A percentile compares a stretch with the other conserved stretches of the same genome.
phyloP scores from a whole-genome alignment of 306 rosid species.

The Trifolium fragiferum region DNA sequence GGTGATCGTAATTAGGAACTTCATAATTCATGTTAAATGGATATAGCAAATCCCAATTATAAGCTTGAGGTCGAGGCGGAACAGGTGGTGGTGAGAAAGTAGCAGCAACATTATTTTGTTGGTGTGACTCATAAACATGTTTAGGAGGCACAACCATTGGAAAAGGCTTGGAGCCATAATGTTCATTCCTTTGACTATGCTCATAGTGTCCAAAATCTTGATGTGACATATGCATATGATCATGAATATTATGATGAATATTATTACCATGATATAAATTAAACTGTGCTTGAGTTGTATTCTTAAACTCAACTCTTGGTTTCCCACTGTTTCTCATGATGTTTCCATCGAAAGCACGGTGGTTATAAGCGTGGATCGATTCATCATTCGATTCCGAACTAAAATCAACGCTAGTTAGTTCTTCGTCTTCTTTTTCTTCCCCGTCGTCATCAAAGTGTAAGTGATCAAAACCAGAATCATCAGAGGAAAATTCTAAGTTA shows the following conservation, averaged over 20 bases:
- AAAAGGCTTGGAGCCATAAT: conserved; percentile 17
- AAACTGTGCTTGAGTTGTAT: conserved; percentile 2
- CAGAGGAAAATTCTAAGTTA: conserved; percentile 16
- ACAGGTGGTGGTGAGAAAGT: conserved; percentile 9
- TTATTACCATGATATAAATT: background rate
- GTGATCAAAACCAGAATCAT: conserved; percentile 29
- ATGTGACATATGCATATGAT: conserved; percentile 1
- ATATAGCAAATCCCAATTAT: conserved; percentile 38
- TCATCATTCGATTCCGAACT: background rate
- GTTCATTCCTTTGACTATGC: background rate
- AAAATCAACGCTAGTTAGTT: background rate
- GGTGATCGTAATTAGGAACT: conserved; percentile 14
- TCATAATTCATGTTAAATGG: conserved; percentile 29
- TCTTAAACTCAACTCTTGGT: conserved; percentile 1
- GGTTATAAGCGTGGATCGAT: background rate
- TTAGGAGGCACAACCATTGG: conserved; percentile 6
- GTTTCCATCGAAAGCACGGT: background rate
- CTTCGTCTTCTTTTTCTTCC: background rate
- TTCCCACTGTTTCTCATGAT: background rate
- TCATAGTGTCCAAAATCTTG: conserved; percentile 7
- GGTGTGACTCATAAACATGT: no score
- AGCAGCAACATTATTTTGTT: background rate
- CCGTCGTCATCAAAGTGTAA: conserved; percentile 5
- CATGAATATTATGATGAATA: background rate
- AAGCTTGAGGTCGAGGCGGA: conserved; percentile 30